phyloP scores from a whole-genome alignment of 2,329 filamentous ascomycete genomes.

The Fusarium nurragi region DNA sequence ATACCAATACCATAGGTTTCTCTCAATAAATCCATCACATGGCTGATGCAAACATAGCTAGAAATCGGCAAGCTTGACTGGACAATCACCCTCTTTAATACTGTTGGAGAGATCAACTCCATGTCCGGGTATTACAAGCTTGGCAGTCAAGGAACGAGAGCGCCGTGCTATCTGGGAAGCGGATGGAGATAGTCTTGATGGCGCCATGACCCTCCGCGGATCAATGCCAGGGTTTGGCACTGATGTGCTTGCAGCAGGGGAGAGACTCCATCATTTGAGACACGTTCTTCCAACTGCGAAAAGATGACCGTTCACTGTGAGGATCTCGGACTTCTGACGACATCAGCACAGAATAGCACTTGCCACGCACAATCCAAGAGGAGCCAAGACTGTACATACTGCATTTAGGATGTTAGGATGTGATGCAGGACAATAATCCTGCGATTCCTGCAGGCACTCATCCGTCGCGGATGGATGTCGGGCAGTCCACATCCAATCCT shows the following conservation, averaged over 20 bases:
- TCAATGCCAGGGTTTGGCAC: conserved; percentile 4
- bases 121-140: neutral
- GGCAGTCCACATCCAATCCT: conserved; percentile 26
- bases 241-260: conserved; percentile 13
- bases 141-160: conserved; percentile 4
- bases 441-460: conserved; percentile 26
- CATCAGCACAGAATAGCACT: neutral
- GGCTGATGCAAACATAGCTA: conserved; percentile 12
- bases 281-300: too few species aligned
- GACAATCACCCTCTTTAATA: neutral
- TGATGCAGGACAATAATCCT: conserved; percentile 9
- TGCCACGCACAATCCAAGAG: neutral
- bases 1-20: neutral
- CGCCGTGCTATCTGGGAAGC: too few species aligned
- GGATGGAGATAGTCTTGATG: conserved; percentile 4
- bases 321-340: neutral
- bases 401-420: neutral
- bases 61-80: neutral
- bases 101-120: conserved; percentile 1
- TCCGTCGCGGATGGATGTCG: conserved; percentile 24
- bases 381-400: neutral
- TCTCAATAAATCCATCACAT: neutral
- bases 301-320: neutral
- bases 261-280: neutral
- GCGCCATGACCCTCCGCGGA: conserved; percentile 17